Conservation (phyloP, 2,329 filamentous ascomycete genomes). For the Venturia carpophila region DNA sequence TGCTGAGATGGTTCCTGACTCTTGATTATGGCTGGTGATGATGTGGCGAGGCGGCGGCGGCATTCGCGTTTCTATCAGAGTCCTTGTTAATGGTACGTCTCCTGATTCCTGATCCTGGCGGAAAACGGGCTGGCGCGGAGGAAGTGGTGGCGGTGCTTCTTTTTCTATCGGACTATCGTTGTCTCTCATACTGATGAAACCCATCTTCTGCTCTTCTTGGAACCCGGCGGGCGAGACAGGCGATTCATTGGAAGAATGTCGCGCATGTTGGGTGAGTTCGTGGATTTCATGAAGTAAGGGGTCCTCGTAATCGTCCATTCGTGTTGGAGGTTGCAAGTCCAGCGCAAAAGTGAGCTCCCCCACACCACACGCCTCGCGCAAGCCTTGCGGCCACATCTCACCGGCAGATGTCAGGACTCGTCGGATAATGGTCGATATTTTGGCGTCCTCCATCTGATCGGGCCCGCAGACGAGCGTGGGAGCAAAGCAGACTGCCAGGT, state of each 20-base stretch:
- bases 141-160: conserved; percentile 15
- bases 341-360: conserved; percentile 31
- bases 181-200: conserved; percentile 13
- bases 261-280: background rate
- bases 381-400: conserved; percentile 34
- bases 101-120: background rate
- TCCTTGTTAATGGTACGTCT: background rate
- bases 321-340: conserved; percentile 35
- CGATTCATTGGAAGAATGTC: background rate
- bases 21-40: background rate
- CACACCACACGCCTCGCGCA: conserved; percentile 37
- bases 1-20: background rate
- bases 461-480: conserved; percentile 45
- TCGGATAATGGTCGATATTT: conserved; percentile 44
- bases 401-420: conserved; percentile 43
- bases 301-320: conserved; percentile 41
- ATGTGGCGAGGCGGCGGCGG: background rate
- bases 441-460: conserved; percentile 48
- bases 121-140: conserved; percentile 8
- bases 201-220: conserved; percentile 12
- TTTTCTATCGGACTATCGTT: conserved; percentile 1
- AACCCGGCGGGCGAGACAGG: background rate
- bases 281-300: conserved; percentile 26
- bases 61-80: background rate
- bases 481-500: conserved; percentile 48